Conservation (phyloP, 768 basidiomycete genomes). For the Termitomyces sp. region DNA sequence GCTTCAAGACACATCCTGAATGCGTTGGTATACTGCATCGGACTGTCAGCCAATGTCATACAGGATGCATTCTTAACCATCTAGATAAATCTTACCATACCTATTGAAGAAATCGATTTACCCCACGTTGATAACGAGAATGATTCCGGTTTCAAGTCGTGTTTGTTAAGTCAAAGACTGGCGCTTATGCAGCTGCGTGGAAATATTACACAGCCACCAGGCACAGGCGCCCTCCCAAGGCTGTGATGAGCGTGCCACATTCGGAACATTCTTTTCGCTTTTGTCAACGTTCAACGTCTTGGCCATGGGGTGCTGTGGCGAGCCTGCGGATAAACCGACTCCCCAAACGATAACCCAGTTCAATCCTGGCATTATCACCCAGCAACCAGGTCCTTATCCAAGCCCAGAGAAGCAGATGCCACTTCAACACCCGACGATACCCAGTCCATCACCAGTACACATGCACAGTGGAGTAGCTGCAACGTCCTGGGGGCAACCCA, state of each 20-base stretch:
- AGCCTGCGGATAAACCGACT: constrained; percentile 24
- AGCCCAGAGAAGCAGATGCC: constrained; percentile 38
- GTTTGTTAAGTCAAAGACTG: not conserved
- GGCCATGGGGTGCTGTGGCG: constrained; percentile 71
- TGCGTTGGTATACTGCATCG: not conserved
- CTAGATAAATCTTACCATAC: not conserved
- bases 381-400: constrained; percentile 46
- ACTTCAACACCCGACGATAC: constrained; percentile 35
- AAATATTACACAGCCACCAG: constrained; percentile 24
- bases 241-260: constrained; percentile 6
- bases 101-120: not conserved
- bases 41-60: not conserved
- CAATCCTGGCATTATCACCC: constrained; percentile 30
- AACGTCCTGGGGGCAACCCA: constrained; percentile 27
- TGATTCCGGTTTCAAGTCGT: not conserved
- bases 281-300: constrained; percentile 4
- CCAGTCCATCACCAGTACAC: constrained; percentile 22
- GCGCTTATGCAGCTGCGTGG: not conserved
- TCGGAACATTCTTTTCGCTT: not conserved
- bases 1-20: not conserved
- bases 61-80: not conserved
- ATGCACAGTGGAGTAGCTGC: constrained; percentile 12
- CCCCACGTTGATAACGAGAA: not conserved
- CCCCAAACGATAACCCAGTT: constrained; percentile 23
- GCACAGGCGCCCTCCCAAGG: constrained; percentile 12